Conservation (phyloP, 2,329 filamentous ascomycete species). For the Pestalotiopsis sp. region DNA sequence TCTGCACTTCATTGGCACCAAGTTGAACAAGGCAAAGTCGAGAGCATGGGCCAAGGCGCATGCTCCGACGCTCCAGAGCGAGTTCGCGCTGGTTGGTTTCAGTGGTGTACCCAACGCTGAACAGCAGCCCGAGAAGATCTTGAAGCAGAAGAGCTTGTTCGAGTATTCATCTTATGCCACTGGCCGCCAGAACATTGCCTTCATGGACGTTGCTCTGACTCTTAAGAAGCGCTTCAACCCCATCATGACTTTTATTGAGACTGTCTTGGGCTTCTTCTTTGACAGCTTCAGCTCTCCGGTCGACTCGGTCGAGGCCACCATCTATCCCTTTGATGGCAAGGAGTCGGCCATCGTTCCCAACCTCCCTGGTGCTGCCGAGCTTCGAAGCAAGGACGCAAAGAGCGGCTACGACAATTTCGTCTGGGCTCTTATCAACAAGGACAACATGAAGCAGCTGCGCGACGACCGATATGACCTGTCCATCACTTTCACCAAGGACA, state of each 20-base stretch:
- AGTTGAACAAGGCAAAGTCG: constrained; percentile 78
- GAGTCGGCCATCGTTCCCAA: constrained; percentile 77
- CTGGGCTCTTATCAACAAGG: constrained; percentile 94
- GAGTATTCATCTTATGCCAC: constrained; percentile 89
- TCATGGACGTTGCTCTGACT: constrained; percentile 81
- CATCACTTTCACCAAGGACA: constrained; percentile 90
- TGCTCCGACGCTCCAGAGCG: constrained; percentile 69
- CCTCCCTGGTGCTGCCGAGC: constrained; percentile 59
- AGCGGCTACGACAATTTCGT: constrained; percentile 87
- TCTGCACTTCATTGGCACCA: constrained; percentile 80
- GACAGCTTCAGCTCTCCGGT: constrained; percentile 71
- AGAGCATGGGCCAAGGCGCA: constrained; percentile 79
- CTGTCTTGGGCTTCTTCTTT: constrained; percentile 72
- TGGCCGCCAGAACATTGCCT: constrained; percentile 90
- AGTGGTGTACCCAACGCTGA: constrained; percentile 55
- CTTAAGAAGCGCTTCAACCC: constrained; percentile 90
- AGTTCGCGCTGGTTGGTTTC: constrained; percentile 90
- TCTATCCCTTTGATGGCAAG: constrained; percentile 91
- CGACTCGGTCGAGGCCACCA: constrained; percentile 75
- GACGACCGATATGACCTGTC: constrained; percentile 94
- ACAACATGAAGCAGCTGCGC: constrained; percentile 84
- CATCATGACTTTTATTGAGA: constrained; percentile 61
- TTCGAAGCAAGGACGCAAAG: constrained; percentile 59
- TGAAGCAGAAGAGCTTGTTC: constrained; percentile 86
- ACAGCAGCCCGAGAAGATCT: constrained; percentile 53